Conservation (phyloP, 805 yeast genomes). For the Zygotorulaspora danielsina region DNA sequence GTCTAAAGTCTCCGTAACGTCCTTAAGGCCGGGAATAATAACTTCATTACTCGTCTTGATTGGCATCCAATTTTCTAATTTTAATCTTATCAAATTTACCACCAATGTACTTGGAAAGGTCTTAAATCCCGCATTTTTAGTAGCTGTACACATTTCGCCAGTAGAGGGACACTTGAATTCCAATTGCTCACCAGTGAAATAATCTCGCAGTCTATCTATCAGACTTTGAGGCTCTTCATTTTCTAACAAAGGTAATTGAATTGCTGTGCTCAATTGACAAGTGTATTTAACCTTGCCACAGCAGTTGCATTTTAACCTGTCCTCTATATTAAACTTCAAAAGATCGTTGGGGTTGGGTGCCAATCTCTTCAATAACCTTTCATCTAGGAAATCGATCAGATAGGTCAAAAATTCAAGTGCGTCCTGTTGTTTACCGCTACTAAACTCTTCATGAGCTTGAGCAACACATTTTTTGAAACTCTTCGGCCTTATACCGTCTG, state of each 20-base stretch:
- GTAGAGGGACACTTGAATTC: slow-evolving; percentile 65
- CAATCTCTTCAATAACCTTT: slow-evolving; percentile 34
- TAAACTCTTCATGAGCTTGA: slow-evolving; percentile 72
- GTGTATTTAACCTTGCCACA: slow-evolving; percentile 62
- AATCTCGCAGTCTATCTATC: slow-evolving; percentile 43
- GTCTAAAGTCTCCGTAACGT: slow-evolving; percentile 37
- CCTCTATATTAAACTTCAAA: slow-evolving; percentile 63
- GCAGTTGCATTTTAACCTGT: slow-evolving; percentile 48
- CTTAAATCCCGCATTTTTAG: slow-evolving; percentile 25
- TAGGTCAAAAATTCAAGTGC: slow-evolving; percentile 83
- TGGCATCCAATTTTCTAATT: slow-evolving; percentile 87
- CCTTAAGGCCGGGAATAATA: slow-evolving; percentile 38
- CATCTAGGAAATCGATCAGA: slow-evolving; percentile 59
- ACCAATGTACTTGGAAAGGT: slow-evolving; percentile 69
- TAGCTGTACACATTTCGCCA: slow-evolving; percentile 28
- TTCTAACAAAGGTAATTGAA: slow-evolving; percentile 51
- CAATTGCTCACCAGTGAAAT: slow-evolving; percentile 53
- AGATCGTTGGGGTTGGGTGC: slow-evolving; percentile 45
- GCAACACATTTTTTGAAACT: slow-evolving; percentile 77
- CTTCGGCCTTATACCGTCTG: slow-evolving; percentile 71
- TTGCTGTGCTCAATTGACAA: slow-evolving; percentile 53
- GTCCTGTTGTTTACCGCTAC: slow-evolving; percentile 89
- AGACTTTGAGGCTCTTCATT: slow-evolving; percentile 41
- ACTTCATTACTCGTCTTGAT: slow-evolving; percentile 74
- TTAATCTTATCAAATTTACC: slow-evolving; percentile 73